These are phyloP conservation scores for Usnea hakonensis DNA, from an alignment of 495 filamentous ascomycete species.

Conservation along the genomic window DNA sequence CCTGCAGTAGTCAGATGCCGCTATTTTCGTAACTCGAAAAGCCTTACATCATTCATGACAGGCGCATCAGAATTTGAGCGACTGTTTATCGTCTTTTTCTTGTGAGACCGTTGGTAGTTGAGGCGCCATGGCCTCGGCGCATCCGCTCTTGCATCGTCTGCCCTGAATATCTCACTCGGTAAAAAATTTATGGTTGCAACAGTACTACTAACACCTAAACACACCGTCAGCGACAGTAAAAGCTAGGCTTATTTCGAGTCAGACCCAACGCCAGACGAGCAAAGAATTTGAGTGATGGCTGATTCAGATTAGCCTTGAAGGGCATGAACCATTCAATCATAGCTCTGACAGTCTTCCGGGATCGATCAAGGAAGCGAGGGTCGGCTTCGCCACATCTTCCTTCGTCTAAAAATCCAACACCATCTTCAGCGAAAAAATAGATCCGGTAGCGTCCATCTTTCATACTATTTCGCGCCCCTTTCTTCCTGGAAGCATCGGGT, in stretches of 20 bases:
- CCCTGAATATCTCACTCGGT: conserved; percentile 34
- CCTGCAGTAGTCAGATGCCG: conserved; percentile 15
- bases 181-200: conserved; percentile 40
- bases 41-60: conserved; percentile 67
- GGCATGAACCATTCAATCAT: conserved; percentile 49
- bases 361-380: conserved; percentile 25
- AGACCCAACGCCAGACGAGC: conserved; percentile 38
- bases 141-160: conserved; percentile 23
- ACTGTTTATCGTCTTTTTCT: conserved; percentile 12
- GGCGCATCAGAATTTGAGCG: conserved; percentile 7
- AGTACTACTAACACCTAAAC: conserved; percentile 36
- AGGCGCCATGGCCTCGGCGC: conserved; percentile 14
- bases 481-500: conserved; percentile 33
- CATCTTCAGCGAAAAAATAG: conserved; percentile 48
- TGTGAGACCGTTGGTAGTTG: conserved; percentile 12
- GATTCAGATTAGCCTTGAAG: conserved; percentile 30
- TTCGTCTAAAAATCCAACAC: conserved; percentile 33
- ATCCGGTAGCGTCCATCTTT: conserved; percentile 31
- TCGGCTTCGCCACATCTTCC: conserved; percentile 18
- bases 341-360: conserved; percentile 33
- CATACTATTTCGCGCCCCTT: conserved; percentile 18
- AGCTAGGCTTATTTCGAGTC: conserved; percentile 9
- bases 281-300: conserved; percentile 47
- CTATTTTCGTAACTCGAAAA: background rate
- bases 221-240: background rate